Evolutionary conservation across 208 protist genomes (phyloP), one percentile per base, ranked within the genome.

Genomic region (Giardia muris): DNA sequence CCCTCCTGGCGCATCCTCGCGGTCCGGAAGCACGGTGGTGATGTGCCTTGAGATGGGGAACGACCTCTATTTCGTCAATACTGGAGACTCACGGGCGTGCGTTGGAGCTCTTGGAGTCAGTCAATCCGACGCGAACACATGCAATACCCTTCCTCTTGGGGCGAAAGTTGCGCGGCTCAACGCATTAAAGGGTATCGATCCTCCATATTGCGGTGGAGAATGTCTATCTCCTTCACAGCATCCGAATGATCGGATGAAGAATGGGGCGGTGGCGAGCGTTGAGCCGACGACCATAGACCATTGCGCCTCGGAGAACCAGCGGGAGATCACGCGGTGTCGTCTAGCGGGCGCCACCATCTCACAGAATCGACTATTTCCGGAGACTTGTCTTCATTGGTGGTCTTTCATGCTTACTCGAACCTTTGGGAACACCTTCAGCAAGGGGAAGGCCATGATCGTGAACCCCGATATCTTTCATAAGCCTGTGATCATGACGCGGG

Each of bases 321-420:
- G 42, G 42, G 86, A 89, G 86, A 10, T 89, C 22, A 44, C 19
- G 4, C 4, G 86, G 86, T 46, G 4, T 43, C 86, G 86, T 19
- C 4, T 89, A 4, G 42, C 4, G 3, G 86, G 86, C 19, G 86
- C 22, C 4, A 89, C 86, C 22, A 44, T 89, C 4, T 10, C 4
- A 44, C 4, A 89, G 22, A 44, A 44, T 10, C 86, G 86, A 4
- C 42, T 89, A 19, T 89, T 89, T 43, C 86, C 86, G 86, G 86
- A 89, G 86, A 89, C 86, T 19, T 46, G 22, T 10, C 86, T 46
- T 22, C 22, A 89, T 43, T 89, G 22, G 86, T 89, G 86, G 86
- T 46, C 39, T 43, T 89, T 89, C 42, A 89, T 89, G 86, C 22
- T 89, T 43, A 89, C 86, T 46, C 4, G 86, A 43, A 89, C 22